A percentile compares a stretch with the other conserved stretches of the same genome.
Evolutionary conservation across 1,284 basidiomycete genomes (phyloP).

Genomic region (Leccinum pachyderme): DNA sequence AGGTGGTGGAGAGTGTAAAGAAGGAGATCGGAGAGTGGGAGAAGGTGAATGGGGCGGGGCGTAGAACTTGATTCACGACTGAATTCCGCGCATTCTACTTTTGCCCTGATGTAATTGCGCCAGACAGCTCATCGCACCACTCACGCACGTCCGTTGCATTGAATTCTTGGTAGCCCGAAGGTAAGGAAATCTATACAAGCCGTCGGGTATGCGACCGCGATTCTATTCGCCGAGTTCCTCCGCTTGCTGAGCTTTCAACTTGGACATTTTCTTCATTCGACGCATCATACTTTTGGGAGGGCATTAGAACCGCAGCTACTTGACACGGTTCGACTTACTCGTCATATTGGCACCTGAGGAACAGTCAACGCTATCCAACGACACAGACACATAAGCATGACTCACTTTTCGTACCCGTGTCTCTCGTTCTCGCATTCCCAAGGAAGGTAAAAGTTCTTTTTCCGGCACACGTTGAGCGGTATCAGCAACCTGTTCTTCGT

Average conservation of each 20-base stretch:
- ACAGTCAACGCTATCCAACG: constrained; percentile 4
- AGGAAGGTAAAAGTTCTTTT: constrained; percentile 68
- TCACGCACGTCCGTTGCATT: constrained; percentile 12
- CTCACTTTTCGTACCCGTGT: constrained; percentile 75
- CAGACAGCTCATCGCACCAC: constrained; percentile 10
- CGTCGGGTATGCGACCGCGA: constrained; percentile 15
- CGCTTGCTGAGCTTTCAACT: constrained; percentile 65
- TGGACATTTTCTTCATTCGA: constrained; percentile 78
- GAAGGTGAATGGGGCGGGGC: constrained; percentile 33
- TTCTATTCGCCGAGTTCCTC: constrained; percentile 44
- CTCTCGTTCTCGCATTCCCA: constrained; percentile 85
- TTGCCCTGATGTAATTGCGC: constrained; percentile 13
- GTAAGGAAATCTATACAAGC: constrained; percentile 12
- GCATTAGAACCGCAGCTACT: constrained; percentile 5
- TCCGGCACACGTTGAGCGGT: constrained; percentile 81
- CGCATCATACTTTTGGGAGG: constrained; percentile 64
- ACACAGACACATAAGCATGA: neutral
- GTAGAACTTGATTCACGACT: constrained; percentile 26
- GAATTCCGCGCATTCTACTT: constrained; percentile 2
- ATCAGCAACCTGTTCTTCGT: constrained; percentile 65
- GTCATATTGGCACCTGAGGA: constrained; percentile 80
- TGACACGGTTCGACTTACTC: constrained; percentile 60
- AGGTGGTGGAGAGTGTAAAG: constrained; percentile 63
- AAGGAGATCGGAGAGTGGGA: constrained; percentile 62
- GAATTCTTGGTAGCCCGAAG: neutral